These are phyloP conservation scores for Litsea cubeba DNA, from an alignment of 164 flowering plant species.

Conservation along the genomic window DNA sequence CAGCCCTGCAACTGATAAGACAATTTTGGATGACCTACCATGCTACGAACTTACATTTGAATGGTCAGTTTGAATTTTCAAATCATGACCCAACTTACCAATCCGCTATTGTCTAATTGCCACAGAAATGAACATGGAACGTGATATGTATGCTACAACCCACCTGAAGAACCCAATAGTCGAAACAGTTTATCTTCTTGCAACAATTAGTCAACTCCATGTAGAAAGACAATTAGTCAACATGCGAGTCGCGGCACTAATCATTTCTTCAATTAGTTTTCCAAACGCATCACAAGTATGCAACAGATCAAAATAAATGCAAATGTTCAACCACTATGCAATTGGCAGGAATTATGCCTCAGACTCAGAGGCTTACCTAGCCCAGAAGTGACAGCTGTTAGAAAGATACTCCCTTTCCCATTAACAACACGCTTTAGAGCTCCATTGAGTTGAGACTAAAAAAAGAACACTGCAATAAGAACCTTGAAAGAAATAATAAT, in stretches of 20 bases:
- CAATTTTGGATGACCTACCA: no score
- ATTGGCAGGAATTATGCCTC: not conserved
- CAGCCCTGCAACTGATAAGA: no score
- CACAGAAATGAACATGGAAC: no score
- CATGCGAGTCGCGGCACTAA: not conserved
- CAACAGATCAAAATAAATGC: not conserved
- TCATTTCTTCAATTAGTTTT: not conserved
- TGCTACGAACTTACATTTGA: no score
- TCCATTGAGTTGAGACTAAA: constrained; percentile 15
- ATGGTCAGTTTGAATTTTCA: no score
- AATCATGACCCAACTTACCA: no score
- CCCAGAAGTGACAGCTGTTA: constrained; percentile 10
- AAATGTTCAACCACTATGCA: not conserved
- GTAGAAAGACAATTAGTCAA: no score
- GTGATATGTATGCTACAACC: not conserved
- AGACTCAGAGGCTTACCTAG: constrained; percentile 7
- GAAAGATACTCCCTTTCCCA: constrained; percentile 13
- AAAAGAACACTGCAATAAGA: not conserved
- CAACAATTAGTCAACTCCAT: no score
- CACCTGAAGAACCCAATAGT: not conserved
- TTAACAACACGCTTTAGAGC: constrained; percentile 13
- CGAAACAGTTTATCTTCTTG: no score
- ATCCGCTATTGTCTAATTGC: no score
- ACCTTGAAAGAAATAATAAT: not conserved
- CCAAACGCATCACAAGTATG: not conserved